Percentiles rank a stretch among this genome's conserved stretches.
Conservation (phyloP, 768 basidiomycete genomes). For the Boletus barrowsii region DNA sequence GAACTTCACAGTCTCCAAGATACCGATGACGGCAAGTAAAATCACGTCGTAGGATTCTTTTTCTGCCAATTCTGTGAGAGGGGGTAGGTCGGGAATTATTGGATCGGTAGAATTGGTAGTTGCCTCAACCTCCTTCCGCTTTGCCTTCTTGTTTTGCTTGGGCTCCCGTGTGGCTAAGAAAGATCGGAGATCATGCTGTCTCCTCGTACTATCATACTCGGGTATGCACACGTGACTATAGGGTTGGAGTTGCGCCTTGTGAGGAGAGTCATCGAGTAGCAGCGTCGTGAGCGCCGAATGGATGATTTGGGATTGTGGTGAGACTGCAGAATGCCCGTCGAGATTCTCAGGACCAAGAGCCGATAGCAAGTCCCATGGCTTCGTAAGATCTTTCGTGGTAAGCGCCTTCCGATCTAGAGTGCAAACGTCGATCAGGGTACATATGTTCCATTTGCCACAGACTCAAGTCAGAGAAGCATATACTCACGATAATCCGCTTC, state of each 20-base stretch:
- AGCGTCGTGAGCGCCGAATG: slow-evolving; percentile 49
- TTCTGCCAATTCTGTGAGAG: background rate
- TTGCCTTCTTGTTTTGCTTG: slow-evolving; percentile 8
- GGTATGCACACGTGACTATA: slow-evolving; percentile 78
- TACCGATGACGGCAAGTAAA: slow-evolving; percentile 60
- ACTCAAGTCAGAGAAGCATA: background rate
- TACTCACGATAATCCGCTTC: slow-evolving; percentile 65
- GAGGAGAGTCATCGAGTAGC: slow-evolving; percentile 51
- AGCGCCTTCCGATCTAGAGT: slow-evolving; percentile 20
- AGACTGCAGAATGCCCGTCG: background rate
- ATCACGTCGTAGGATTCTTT: slow-evolving; percentile 45
- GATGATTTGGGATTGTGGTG: slow-evolving; percentile 1
- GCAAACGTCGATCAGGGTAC: background rate
- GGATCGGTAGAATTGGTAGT: background rate
- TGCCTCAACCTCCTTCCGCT: background rate
- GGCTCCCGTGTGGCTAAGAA: slow-evolving; percentile 21
- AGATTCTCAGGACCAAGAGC: background rate
- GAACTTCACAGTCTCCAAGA: slow-evolving; percentile 55
- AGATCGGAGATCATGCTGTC: slow-evolving; percentile 36
- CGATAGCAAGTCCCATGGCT: slow-evolving; percentile 54
- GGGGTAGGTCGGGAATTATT: background rate
- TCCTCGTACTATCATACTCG: slow-evolving; percentile 55
- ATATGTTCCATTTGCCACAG: background rate
- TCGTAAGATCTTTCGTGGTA: slow-evolving; percentile 75
- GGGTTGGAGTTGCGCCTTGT: slow-evolving; percentile 65